Evolutionary conservation across 78 protist genomes (phyloP).

Genomic region (Guillardia theta): DNA sequence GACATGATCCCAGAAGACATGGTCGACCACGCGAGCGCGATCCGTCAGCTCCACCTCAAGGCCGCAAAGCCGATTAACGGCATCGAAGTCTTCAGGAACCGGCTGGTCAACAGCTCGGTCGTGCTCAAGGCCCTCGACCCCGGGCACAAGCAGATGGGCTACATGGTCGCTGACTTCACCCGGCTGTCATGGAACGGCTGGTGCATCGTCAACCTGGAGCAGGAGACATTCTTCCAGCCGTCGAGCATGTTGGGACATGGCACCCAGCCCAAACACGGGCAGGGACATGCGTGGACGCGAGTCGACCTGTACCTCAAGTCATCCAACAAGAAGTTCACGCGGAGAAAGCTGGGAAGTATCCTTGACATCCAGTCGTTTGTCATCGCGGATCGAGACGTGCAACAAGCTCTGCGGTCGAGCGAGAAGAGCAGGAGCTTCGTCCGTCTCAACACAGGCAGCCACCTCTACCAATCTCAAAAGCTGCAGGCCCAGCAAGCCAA

Average conservation of each 20-base stretch:
- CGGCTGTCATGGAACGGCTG: background rate
- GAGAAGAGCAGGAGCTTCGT: background rate
- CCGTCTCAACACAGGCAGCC: background rate
- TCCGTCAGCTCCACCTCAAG: background rate
- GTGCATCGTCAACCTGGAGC: background rate
- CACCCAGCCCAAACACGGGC: background rate
- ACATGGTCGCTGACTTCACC: background rate
- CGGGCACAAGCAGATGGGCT: background rate
- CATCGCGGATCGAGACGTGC: background rate
- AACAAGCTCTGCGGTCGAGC: too few species aligned
- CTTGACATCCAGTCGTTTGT: background rate
- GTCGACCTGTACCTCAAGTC: background rate
- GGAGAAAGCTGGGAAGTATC: background rate
- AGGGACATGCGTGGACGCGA: background rate
- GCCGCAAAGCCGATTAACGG: background rate
- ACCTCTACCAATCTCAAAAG: background rate
- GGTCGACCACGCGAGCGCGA: background rate
- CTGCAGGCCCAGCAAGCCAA: background rate
- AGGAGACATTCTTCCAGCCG: background rate
- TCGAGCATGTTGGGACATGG: background rate
- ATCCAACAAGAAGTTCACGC: background rate
- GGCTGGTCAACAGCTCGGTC: background rate
- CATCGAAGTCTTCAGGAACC: background rate
- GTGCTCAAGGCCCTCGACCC: background rate
- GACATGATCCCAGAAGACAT: background rate